These are phyloP conservation scores for Claviceps sorghi DNA, from an alignment of 2,329 filamentous ascomycete species.

Conservation along the genomic window DNA sequence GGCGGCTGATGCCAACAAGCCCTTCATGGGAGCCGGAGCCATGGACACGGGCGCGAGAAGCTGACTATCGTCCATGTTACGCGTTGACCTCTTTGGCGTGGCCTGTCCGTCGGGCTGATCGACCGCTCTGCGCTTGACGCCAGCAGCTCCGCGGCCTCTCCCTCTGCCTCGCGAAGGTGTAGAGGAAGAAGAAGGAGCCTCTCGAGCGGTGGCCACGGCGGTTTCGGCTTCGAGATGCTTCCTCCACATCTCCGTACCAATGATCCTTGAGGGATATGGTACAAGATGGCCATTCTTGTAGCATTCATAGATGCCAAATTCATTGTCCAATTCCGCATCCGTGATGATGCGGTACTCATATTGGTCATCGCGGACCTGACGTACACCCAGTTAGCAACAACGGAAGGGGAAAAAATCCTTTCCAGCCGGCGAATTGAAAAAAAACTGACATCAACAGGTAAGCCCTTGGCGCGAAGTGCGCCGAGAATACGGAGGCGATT, in stretches of 20 bases:
- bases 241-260: constrained; percentile 28
- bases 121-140: constrained; percentile 35
- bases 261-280: constrained; percentile 29
- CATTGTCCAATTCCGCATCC: constrained; percentile 26
- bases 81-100: constrained; percentile 32
- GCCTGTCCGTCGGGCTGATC: constrained; percentile 35
- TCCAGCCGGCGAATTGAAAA: background rate
- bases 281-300: constrained; percentile 27
- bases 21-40: constrained; percentile 20
- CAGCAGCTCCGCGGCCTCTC: constrained; percentile 19
- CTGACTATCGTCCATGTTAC: constrained; percentile 16
- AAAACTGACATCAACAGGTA: constrained; percentile 35
- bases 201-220: constrained; percentile 18
- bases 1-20: constrained; percentile 24
- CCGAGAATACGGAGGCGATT: constrained; percentile 31
- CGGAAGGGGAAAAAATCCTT: background rate
- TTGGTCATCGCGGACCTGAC: constrained; percentile 27
- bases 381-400: constrained; percentile 5
- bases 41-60: constrained; percentile 13
- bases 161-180: constrained; percentile 16
- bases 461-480: constrained; percentile 25
- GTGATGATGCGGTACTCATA: constrained; percentile 31
- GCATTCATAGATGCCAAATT: constrained; percentile 29
- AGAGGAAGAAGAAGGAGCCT: constrained; percentile 7
- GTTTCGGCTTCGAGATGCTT: constrained; percentile 23